Percentiles rank a stretch among this genome's conserved stretches.
phyloP scores from a whole-genome alignment of 2,329 filamentous ascomycete genomes.

The Beauveria australis region DNA sequence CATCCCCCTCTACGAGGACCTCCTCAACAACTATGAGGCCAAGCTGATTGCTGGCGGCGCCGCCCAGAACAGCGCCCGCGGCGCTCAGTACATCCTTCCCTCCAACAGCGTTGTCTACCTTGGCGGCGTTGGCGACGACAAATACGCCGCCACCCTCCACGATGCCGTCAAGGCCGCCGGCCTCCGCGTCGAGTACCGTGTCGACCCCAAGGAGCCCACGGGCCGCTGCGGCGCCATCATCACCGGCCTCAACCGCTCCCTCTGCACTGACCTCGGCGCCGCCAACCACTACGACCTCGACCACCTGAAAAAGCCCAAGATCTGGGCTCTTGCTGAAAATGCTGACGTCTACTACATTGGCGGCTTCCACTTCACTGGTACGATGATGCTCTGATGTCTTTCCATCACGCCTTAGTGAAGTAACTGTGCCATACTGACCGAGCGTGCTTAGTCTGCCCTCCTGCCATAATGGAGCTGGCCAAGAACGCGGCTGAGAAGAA shows the following conservation, averaged over 20 bases:
- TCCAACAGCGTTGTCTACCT: constrained; percentile 87
- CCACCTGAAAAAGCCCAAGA: constrained; percentile 81
- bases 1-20: constrained; percentile 81
- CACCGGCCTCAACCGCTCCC: constrained; percentile 88
- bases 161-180: constrained; percentile 82
- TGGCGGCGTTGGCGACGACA: constrained; percentile 89
- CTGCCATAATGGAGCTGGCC: constrained; percentile 80
- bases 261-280: constrained; percentile 91
- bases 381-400: neutral
- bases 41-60: constrained; percentile 94
- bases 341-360: constrained; percentile 88
- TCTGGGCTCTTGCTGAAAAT: constrained; percentile 87
- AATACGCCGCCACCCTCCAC: constrained; percentile 82
- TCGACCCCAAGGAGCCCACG: constrained; percentile 76
- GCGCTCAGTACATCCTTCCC: constrained; percentile 91
- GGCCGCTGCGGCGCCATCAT: constrained; percentile 95
- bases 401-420: neutral
- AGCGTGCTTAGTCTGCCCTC: constrained; percentile 62
- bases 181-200: constrained; percentile 87
- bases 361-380: constrained; percentile 85
- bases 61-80: constrained; percentile 94
- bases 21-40: constrained; percentile 84
- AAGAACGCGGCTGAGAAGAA: constrained; percentile 82
- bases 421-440: neutral
- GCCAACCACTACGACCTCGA: constrained; percentile 96